Evolutionary conservation across 345 rosid species (phyloP), one percentile per base, ranked within the genome.

Genomic region (Melaleuca alternifolia): DNA sequence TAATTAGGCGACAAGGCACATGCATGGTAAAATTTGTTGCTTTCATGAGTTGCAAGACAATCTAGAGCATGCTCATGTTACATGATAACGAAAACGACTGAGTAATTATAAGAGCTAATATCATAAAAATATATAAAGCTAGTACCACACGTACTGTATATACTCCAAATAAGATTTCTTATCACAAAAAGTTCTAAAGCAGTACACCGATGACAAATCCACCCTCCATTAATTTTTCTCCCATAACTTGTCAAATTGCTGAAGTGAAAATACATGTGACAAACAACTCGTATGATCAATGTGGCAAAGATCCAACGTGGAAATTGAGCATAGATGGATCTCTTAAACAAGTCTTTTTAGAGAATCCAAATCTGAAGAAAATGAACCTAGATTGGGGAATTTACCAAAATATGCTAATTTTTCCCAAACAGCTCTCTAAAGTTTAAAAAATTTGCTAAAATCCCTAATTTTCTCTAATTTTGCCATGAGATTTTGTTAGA

Each of bases 191-290:
- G 33, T 71, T 71, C 2, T 41, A 37, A 71, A 33, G 0, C 9
- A 0, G 3, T 37, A 37, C 9, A 71, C 9, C 13, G 0, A 0
- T 0, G 0, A 56, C 24, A 56, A 56, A 56, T 56, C 6, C 10
- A 56, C 3, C 3, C 14, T 56, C 11, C 24, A 6, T 56, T 56
- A 56, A 13, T 13, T 56, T 5, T 3, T 10, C 1, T 56, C 62
- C 61, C 23, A 23, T 56, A 56, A 56, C 62, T 28, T 28, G 24
- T 56, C 14, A 11, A 56, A 56, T 10, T 56, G 28, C 28, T 24
- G 13, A 56, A 23, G 62, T 3, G 26, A 12, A 56, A 71, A 9
- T 21, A 18, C 48, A 37, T 0, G 6, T 9, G 11, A 48, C 79
- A 37, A 71, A 71, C 5, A 37, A 37, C 79, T 71, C 2, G 0